Evolutionary conservation across 768 basidiomycete species (phyloP), one percentile per base, ranked within the genome.

Genomic region (Tephrocybe sp.): DNA sequence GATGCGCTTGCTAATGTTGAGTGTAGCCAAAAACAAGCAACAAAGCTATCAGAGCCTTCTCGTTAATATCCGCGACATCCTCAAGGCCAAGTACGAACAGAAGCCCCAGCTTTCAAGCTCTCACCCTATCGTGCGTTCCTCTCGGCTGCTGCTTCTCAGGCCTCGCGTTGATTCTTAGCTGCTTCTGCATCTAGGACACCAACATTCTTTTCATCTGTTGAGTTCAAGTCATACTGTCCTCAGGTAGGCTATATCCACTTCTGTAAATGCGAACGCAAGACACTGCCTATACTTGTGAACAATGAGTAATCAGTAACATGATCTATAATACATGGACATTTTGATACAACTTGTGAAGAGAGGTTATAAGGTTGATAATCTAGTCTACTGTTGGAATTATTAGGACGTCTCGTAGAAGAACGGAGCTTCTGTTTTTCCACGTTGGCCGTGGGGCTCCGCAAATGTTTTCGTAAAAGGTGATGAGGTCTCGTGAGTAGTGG

Each of bases 31-130:
- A 72, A 73, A 72, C 55, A 62, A 67, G 26, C 65, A 73, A 28
- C 73, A 73, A 50, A 77, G 71, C 56, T 77, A 74, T 42, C 74
- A 75, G 56, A 64, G 73, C 51, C 68, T 77, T 9, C 62, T 77
- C n/a, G 62, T 62, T 40, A 69, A 55, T 50, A 70, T 76, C 34
- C 67, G 75, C 28, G 69, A 60, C 23, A 75, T 75, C 48, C 61
- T 75, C 48, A 68, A 48, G 44, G 51, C 61, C 17, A 75, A 75
- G 52, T 74, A 74, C 40, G 70, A 68, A 32, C 74, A 75, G 66
- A 75, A 74, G 58, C 75, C 75, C 18, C 56, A 78, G 73, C 63
- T 67, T 17, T 71, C 66, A 30, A 63, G 67, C 47, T 70, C 69
- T 15, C 73, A 75, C 55, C 70, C 65, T 7, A 79, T 79, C 67